phyloP scores from a whole-genome alignment of 805 yeast species.

The Metschnikowia koreensis region DNA sequence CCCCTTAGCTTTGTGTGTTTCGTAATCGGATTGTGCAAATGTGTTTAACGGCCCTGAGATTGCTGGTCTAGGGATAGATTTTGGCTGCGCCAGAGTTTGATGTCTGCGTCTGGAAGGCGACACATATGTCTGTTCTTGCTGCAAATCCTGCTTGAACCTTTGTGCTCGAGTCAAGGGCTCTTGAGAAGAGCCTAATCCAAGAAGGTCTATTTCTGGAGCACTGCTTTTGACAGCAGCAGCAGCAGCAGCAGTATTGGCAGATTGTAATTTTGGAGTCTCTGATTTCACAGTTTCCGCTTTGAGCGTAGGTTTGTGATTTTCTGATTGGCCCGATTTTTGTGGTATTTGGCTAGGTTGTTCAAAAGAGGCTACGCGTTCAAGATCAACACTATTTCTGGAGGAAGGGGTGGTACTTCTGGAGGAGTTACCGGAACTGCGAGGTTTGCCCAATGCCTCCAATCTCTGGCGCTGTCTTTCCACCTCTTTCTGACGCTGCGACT shows the following conservation, averaged over 20 bases:
- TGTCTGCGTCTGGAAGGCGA: conserved; percentile 26
- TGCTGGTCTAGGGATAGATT: conserved; percentile 9
- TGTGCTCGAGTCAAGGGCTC: conserved; percentile 22
- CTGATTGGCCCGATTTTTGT: background rate
- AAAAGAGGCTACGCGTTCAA: background rate
- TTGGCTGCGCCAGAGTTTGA: background rate
- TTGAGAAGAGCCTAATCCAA: conserved; percentile 23
- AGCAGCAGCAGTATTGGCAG: background rate
- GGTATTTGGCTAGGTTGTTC: background rate
- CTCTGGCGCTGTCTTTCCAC: conserved; percentile 32
- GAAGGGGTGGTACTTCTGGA: background rate
- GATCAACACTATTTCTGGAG: background rate
- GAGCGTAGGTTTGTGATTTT: too few species aligned
- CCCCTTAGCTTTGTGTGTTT: conserved; percentile 55
- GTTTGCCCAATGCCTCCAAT: conserved; percentile 5
- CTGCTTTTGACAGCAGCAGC: background rate
- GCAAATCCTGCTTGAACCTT: conserved; percentile 22
- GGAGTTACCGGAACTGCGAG: background rate
- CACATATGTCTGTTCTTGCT: conserved; percentile 20
- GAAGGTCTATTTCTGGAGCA: conserved; percentile 23
- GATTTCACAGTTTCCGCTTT: too few species aligned
- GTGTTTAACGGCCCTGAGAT: conserved; percentile 30
- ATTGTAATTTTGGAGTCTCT: background rate
- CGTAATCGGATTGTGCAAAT: conserved; percentile 43
- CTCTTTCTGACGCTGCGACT: conserved; percentile 35